These are phyloP conservation scores for Tricholoma saponaceum DNA, from an alignment of 768 basidiomycete genomes.

Conservation along the genomic window DNA sequence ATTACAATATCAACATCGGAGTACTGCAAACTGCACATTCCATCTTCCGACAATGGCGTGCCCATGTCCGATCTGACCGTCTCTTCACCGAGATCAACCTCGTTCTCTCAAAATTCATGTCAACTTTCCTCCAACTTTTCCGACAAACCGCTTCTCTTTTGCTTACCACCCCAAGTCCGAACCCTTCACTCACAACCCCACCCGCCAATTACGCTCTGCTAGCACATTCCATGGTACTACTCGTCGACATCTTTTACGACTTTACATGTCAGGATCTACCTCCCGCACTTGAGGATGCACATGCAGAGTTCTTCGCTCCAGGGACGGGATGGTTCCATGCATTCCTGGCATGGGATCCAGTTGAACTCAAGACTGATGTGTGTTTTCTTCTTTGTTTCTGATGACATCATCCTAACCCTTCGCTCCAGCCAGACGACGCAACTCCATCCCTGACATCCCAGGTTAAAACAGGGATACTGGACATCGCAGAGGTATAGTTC, in stretches of 20 bases:
- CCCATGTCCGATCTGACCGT: constrained; percentile 80
- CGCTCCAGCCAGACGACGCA: constrained; percentile 68
- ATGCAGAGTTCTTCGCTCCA: constrained; percentile 77
- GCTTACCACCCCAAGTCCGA: constrained; percentile 35
- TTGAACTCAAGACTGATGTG: constrained; percentile 66
- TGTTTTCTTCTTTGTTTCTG: constrained; percentile 22
- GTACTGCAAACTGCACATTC: constrained; percentile 94
- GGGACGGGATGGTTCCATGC: constrained; percentile 69
- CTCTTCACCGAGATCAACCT: constrained; percentile 91
- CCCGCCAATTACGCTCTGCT: constrained; percentile 43
- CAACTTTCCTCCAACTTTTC: constrained; percentile 83
- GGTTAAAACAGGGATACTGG: constrained; percentile 86
- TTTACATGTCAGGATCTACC: constrained; percentile 94
- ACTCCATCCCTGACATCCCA: constrained; percentile 84
- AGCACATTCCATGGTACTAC: constrained; percentile 71
- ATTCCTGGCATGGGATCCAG: constrained; percentile 78
- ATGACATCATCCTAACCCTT: constrained; percentile 7
- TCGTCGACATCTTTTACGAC: constrained; percentile 89
- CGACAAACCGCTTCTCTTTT: constrained; percentile 55
- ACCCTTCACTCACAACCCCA: constrained; percentile 29
- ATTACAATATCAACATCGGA: constrained; percentile 84
- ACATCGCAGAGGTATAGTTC: constrained; percentile 73
- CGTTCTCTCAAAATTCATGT: constrained; percentile 79
- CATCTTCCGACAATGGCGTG: constrained; percentile 92
- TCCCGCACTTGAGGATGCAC: constrained; percentile 87